Conservation (phyloP, 2,329 filamentous ascomycete species). For the Beauveria sp. region DNA sequence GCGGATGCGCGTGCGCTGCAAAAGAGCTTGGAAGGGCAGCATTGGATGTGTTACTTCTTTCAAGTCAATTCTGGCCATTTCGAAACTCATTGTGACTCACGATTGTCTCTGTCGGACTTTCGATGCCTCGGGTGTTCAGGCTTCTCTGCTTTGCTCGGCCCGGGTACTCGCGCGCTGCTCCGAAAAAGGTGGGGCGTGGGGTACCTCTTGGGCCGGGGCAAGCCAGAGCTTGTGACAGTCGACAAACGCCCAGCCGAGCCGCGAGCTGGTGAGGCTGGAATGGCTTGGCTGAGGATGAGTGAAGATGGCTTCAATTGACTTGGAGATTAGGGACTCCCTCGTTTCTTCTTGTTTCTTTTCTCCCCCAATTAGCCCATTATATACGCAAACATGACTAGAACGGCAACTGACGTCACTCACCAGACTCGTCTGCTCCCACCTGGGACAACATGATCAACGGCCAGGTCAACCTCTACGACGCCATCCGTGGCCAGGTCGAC, state of each 20-base stretch:
- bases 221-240: conserved; percentile 11
- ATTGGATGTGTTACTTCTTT: background rate
- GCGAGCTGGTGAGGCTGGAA: background rate
- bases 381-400: conserved; percentile 12
- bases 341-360: background rate
- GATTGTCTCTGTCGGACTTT: background rate
- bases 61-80: background rate
- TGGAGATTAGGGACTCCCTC: background rate
- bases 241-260: background rate
- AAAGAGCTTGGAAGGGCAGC: background rate
- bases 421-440: conserved; percentile 89
- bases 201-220: background rate
- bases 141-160: conserved; percentile 3
- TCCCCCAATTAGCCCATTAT: background rate
- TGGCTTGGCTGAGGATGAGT: background rate
- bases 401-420: conserved; percentile 2
- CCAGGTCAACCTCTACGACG: conserved; percentile 95
- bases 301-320: background rate
- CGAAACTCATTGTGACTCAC: background rate
- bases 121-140: conserved; percentile 2
- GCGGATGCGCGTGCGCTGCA: background rate
- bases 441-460: conserved; percentile 99
- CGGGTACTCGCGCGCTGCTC: conserved; percentile 1
- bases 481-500: conserved; percentile 86
- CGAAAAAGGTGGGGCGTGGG: conserved; percentile 7